Percentiles rank a stretch among this genome's conserved stretches.
Conservation (phyloP, 768 basidiomycete genomes). For the Hydnomerulius pinastri region DNA sequence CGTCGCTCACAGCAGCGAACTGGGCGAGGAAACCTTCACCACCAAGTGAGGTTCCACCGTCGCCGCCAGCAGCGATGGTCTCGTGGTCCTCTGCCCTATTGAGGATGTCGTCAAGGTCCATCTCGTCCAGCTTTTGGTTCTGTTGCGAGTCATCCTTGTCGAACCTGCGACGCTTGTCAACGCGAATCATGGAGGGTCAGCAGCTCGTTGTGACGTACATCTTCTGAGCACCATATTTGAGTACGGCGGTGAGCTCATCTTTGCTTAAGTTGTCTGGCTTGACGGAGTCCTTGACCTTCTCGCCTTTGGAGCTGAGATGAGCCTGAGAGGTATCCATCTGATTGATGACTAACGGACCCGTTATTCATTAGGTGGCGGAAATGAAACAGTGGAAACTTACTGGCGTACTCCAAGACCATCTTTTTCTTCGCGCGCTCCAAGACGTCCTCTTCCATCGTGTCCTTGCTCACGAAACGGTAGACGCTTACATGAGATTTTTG, state of each 20-base stretch:
- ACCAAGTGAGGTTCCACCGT: constrained; percentile 92
- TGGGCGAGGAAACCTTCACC: constrained; percentile 95
- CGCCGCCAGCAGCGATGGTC: constrained; percentile 79
- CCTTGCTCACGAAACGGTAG: constrained; percentile 97
- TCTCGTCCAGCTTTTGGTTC: constrained; percentile 95
- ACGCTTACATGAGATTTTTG: constrained; percentile 99
- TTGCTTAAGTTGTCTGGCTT: constrained; percentile 89
- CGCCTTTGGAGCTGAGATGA: constrained; percentile 83
- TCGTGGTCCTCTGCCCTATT: constrained; percentile 97
- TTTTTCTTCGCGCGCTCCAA: constrained; percentile 98
- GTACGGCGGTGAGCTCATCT: constrained; percentile 94
- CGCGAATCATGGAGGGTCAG: constrained; percentile 1
- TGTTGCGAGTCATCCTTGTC: constrained; percentile 95
- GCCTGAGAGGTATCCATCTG: constrained; percentile 99
- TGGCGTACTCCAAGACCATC: constrained; percentile 99
- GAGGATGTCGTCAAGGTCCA: constrained; percentile 98
- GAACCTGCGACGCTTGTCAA: constrained; percentile 58
- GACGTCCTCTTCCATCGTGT: constrained; percentile 99
- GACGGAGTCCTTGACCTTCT: constrained; percentile 60
- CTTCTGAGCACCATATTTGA: constrained; percentile 98
- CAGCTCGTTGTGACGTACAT: constrained; percentile 59
- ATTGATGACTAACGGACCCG: constrained; percentile 80
- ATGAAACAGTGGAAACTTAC: constrained; percentile 54
- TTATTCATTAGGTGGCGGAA: constrained; percentile 10
- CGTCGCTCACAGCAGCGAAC: constrained; percentile 94